Evolutionary conservation across 139 green algal genomes (phyloP).

Genomic region (Closterium sp.): DNA sequence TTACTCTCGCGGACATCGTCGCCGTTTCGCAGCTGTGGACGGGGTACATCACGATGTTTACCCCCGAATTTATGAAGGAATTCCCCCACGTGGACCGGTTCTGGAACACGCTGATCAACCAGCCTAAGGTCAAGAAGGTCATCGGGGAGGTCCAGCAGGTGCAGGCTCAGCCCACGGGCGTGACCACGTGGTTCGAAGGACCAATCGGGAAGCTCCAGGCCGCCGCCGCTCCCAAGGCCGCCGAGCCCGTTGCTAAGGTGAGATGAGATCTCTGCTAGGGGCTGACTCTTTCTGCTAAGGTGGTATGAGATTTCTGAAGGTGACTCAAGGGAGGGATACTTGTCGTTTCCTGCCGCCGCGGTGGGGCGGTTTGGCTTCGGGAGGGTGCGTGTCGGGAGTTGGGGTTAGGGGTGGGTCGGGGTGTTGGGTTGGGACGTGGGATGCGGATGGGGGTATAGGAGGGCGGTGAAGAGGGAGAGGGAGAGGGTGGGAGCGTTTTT

Average conservation of each 20-base stretch:
- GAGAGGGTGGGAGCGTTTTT: no score
- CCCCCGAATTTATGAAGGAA: conserved; percentile 45
- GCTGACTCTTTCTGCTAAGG: no score
- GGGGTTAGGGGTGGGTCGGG: no score
- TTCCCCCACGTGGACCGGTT: conserved; percentile 60
- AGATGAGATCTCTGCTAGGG: no score
- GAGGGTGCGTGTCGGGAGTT: no score
- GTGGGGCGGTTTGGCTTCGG: no score
- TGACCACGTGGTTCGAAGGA: not conserved
- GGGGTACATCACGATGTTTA: not conserved
- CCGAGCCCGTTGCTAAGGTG: not conserved
- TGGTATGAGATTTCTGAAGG: no score
- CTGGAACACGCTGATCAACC: conserved; percentile 59
- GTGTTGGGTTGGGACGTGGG: no score
- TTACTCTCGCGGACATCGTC: conserved; percentile 49
- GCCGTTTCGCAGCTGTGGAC: conserved; percentile 12
- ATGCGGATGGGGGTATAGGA: no score
- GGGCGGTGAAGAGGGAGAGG: no score
- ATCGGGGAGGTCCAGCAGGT: conserved; percentile 28
- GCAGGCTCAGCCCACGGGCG: not conserved
- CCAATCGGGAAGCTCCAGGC: not conserved
- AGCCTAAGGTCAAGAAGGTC: conserved; percentile 59
- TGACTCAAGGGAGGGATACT: no score
- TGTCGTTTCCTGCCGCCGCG: no score
- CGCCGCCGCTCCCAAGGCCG: not conserved